Evolutionary conservation across 148 eudicot species (phyloP), one percentile per base, ranked within the genome.

Genomic region (Pouteria glomerata): DNA sequence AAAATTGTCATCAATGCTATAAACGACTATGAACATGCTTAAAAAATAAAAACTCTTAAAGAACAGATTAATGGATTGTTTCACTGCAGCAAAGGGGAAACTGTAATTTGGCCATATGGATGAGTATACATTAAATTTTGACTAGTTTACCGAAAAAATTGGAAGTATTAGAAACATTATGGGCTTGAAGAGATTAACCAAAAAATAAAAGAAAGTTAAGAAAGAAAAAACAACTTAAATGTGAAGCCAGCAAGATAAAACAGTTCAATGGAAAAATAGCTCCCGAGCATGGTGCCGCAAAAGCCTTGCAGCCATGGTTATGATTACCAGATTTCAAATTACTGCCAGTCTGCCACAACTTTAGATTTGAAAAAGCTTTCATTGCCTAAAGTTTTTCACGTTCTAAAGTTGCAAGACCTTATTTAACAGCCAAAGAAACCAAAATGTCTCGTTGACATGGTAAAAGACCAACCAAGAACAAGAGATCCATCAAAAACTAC

Each of bases 401-500:
- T 11, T 14, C 19, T 60, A 21, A 6, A 35, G 30, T 63, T 39
- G 27, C 27, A 35, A 35, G 6, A 63, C 23, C 3, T 39, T 15
- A n/a, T 2, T 29, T 7, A 27, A 42, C 24, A 12, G 27, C 26
- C 3, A 65, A 63, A 70, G 39, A 57, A 56, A 69, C 63, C 30
- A 44, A 18, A 24, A 29, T 58, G 29, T 18, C 52, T 16, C 6
- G 26, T 30, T 41, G 58, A 58, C 51, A 57, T 16, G 65, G 19
- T 27, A 71, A 44, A 42, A 29, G 56, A 19, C 13, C 18, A 37
- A 42, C 15, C 18, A 57, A 57, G 33, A 69, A 57, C 23, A 44
- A 12, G 19, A 74, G 7, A 45, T 41, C 33, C 72, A 57, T 23
- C 3, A 23, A 37, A 65, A 33, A 59, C n/a, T 73, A 95, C 98